These are phyloP conservation scores for Cryptococcus sp. DNA, from an alignment of 1,284 basidiomycete genomes.

Conservation along the genomic window DNA sequence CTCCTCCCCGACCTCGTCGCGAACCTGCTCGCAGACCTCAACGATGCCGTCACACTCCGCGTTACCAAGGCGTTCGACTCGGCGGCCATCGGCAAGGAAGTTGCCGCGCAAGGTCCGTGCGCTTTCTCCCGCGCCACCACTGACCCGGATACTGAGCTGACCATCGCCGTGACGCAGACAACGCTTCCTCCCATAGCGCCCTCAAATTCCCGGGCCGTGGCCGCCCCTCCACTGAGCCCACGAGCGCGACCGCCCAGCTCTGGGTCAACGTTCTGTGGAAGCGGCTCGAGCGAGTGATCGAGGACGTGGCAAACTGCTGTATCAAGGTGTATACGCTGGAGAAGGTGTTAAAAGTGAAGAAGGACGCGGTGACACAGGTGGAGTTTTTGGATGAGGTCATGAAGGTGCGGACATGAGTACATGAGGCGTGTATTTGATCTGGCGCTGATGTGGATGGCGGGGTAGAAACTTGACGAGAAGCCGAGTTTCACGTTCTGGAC, in stretches of 20 bases:
- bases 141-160: background rate
- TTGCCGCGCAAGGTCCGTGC: conserved; percentile 64
- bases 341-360: conserved; percentile 85
- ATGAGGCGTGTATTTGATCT: background rate
- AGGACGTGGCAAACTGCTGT: conserved; percentile 86
- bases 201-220: conserved; percentile 48
- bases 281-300: conserved; percentile 74
- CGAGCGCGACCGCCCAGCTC: conserved; percentile 71
- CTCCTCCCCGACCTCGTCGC: conserved; percentile 79
- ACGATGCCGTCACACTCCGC: conserved; percentile 74
- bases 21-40: conserved; percentile 73
- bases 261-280: conserved; percentile 79
- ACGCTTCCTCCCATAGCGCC: conserved; percentile 19
- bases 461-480: conserved; percentile 77
- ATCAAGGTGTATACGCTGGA: conserved; percentile 93
- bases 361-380: conserved; percentile 68
- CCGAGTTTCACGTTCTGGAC: conserved; percentile 91
- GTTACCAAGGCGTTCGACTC: conserved; percentile 82
- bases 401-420: conserved; percentile 57
- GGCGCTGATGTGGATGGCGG: background rate
- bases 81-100: conserved; percentile 76
- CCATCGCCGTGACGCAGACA: conserved; percentile 3
- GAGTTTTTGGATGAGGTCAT: conserved; percentile 88
- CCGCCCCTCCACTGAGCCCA: conserved; percentile 71
- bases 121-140: background rate